Conservation (phyloP, 257 asterid genomes). For the Paulownia fortunei region DNA sequence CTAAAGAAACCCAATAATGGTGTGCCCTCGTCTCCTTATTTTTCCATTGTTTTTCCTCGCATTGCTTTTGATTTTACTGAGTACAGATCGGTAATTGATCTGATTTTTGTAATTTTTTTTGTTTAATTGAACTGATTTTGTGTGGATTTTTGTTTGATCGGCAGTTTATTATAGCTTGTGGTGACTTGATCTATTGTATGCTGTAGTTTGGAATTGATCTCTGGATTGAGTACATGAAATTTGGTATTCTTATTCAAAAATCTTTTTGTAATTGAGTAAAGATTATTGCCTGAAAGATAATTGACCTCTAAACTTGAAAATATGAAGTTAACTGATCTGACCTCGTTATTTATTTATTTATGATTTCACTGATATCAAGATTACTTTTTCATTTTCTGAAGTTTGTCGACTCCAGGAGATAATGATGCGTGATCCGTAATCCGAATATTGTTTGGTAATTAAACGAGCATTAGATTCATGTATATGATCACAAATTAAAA, state of each 20-base stretch:
- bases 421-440: neutral
- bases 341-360: neutral
- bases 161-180: slow-evolving; percentile 2
- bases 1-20: slow-evolving; percentile 27
- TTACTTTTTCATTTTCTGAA: neutral
- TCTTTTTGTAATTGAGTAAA: neutral
- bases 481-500: neutral
- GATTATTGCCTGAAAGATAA: neutral
- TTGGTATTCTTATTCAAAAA: neutral
- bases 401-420: neutral
- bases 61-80: slow-evolving; percentile 3
- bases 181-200: slow-evolving; percentile 18
- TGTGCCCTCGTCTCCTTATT: slow-evolving; percentile 17
- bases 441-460: neutral
- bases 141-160: neutral
- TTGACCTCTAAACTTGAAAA: neutral
- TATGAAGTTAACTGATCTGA: slow-evolving; percentile 7
- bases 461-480: neutral
- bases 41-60: neutral
- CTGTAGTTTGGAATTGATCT: slow-evolving; percentile 4
- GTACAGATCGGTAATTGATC: neutral
- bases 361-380: neutral
- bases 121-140: neutral
- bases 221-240: neutral
- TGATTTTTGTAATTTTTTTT: neutral